Evolutionary conservation across 1,284 basidiomycete species (phyloP).

Genomic region (Phylloporus sp.): DNA sequence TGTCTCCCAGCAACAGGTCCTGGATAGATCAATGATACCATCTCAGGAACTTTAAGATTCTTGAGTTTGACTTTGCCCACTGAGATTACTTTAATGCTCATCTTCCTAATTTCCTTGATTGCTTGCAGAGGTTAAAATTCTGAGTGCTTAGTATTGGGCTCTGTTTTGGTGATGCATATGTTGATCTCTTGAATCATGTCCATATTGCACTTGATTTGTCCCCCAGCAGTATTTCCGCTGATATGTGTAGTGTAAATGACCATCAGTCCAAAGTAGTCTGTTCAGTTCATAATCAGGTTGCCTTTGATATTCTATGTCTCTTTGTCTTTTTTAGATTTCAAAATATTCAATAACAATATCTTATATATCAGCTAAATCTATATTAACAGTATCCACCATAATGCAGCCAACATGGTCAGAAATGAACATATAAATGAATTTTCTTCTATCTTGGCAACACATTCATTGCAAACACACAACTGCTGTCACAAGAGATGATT

Average conservation of each 20-base stretch:
- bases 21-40: slow-evolving; percentile 86
- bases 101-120: slow-evolving; percentile 73
- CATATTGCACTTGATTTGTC: slow-evolving; percentile 93
- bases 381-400: slow-evolving; percentile 92
- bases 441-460: slow-evolving; percentile 99
- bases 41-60: slow-evolving; percentile 90
- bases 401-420: slow-evolving; percentile 83
- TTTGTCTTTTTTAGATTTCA: slow-evolving; percentile 92
- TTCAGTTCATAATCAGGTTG: slow-evolving; percentile 85
- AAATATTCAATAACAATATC: slow-evolving; percentile 92
- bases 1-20: slow-evolving; percentile 76
- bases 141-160: slow-evolving; percentile 60
- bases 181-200: slow-evolving; percentile 90
- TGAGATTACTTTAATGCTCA: slow-evolving; percentile 76
- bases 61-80: slow-evolving; percentile 94
- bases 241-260: slow-evolving; percentile 93
- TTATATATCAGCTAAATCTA: slow-evolving; percentile 87
- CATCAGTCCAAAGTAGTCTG: slow-evolving; percentile 98
- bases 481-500: slow-evolving; percentile 88
- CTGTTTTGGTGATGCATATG: slow-evolving; percentile 51
- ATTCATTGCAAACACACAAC: slow-evolving; percentile 91
- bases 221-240: slow-evolving; percentile 84
- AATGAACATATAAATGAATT: slow-evolving; percentile 99
- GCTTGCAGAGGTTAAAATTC: slow-evolving; percentile 58
- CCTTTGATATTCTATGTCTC: slow-evolving; percentile 75